phyloP scores from a whole-genome alignment of 2,329 filamentous ascomycete species.

The Neopestalotiopsis rosae region DNA sequence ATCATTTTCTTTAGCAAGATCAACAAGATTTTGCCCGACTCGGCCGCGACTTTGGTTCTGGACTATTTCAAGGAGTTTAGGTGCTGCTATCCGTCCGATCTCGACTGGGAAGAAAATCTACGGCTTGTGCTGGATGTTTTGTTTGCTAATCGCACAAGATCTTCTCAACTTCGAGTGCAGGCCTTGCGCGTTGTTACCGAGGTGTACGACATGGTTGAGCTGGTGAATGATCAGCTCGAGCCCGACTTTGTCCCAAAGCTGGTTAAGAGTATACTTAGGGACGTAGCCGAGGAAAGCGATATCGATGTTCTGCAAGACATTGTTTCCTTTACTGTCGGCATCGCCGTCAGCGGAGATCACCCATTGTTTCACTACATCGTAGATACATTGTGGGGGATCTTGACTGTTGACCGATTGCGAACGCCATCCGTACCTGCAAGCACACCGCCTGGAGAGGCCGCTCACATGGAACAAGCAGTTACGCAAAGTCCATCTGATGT shows the following conservation, averaged over 20 bases:
- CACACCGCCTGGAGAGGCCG: slow-evolving; percentile 27
- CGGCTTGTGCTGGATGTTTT: slow-evolving; percentile 65
- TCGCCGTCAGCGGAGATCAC: slow-evolving; percentile 65
- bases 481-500: slow-evolving; percentile 69
- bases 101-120: slow-evolving; percentile 70
- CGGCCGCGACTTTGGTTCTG: slow-evolving; percentile 67
- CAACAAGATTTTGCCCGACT: slow-evolving; percentile 67
- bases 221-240: slow-evolving; percentile 64
- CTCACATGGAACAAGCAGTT: slow-evolving; percentile 33
- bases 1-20: slow-evolving; percentile 70
- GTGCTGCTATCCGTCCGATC: slow-evolving; percentile 74
- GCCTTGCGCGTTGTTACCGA: slow-evolving; percentile 67
- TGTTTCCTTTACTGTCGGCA: slow-evolving; percentile 67
- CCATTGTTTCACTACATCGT: slow-evolving; percentile 65
- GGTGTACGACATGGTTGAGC: slow-evolving; percentile 62
- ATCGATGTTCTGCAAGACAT: slow-evolving; percentile 68
- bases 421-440: slow-evolving; percentile 43
- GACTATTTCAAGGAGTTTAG: slow-evolving; percentile 72
- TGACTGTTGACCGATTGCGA: slow-evolving; percentile 53
- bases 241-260: slow-evolving; percentile 62
- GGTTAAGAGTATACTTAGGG: slow-evolving; percentile 64
- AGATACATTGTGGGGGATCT: slow-evolving; percentile 55
- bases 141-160: slow-evolving; percentile 65
- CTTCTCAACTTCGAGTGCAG: slow-evolving; percentile 65
- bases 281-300: slow-evolving; percentile 68